These are phyloP conservation scores for Gloeostereum incarnatum DNA, from an alignment of 768 basidiomycete genomes.

Conservation along the genomic window DNA sequence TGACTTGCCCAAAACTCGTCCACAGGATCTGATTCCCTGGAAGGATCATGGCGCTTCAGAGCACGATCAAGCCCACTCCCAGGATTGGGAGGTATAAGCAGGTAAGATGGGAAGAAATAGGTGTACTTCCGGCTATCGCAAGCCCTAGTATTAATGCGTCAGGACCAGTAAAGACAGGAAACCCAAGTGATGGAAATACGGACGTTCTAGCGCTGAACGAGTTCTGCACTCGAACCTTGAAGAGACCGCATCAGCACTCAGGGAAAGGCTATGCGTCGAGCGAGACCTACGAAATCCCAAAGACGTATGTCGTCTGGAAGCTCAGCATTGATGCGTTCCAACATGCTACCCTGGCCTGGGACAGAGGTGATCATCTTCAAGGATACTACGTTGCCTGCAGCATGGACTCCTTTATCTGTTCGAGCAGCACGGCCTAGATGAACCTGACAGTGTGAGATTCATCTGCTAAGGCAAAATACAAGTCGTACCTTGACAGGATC, in stretches of 20 bases:
- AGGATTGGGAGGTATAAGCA: slow-evolving; percentile 85
- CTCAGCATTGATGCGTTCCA: slow-evolving; percentile 70
- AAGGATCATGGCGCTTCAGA: slow-evolving; percentile 23
- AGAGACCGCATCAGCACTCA: not conserved
- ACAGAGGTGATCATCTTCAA: slow-evolving; percentile 81
- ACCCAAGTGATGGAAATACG: slow-evolving; percentile 9
- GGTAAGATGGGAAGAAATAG: slow-evolving; percentile 92
- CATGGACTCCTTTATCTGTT: slow-evolving; percentile 96
- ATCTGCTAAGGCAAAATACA: not conserved
- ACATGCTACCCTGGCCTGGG: slow-evolving; percentile 65
- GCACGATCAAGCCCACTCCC: slow-evolving; percentile 47
- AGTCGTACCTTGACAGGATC: slow-evolving; percentile 75
- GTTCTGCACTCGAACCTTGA: slow-evolving; percentile 61
- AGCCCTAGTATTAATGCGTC: slow-evolving; percentile 30
- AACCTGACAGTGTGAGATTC: slow-evolving; percentile 38
- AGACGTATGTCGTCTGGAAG: slow-evolving; percentile 88
- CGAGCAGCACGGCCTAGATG: slow-evolving; percentile 81
- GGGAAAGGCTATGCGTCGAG: not conserved
- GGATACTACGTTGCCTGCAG: slow-evolving; percentile 89
- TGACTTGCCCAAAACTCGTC: slow-evolving; percentile 58
- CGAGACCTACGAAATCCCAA: slow-evolving; percentile 75
- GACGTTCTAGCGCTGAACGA: slow-evolving; percentile 77
- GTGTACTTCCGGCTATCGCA: slow-evolving; percentile 98
- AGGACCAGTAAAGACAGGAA: not conserved
- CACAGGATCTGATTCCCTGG: slow-evolving; percentile 14